Conservation (phyloP, 1,139 yeast species). For the Ashbya aceris region DNA sequence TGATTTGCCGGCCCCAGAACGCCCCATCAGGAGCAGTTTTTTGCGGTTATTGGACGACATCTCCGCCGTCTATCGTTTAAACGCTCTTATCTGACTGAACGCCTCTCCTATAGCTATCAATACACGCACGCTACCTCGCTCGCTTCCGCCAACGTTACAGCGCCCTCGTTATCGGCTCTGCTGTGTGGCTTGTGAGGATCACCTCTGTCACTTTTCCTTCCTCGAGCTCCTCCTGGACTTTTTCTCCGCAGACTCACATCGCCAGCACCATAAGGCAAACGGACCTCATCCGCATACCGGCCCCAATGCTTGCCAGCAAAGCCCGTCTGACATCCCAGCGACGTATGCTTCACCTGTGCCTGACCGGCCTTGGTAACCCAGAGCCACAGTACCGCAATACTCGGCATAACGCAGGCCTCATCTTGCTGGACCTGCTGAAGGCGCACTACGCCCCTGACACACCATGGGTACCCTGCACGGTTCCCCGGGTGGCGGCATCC, state of each 20-base stretch:
- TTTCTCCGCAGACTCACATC: too few species aligned
- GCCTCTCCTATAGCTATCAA: too few species aligned
- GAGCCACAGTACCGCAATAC: slow-evolving; percentile 51
- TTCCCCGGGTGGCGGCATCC: slow-evolving; percentile 6
- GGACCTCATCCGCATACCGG: neutral
- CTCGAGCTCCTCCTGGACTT: too few species aligned
- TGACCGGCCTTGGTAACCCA: slow-evolving; percentile 75
- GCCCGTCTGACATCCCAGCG: neutral
- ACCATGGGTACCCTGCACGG: slow-evolving; percentile 8
- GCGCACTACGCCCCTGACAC: slow-evolving; percentile 15
- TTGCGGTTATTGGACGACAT: slow-evolving; percentile 26
- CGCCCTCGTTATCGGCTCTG: too few species aligned
- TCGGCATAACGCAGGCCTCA: slow-evolving; percentile 64
- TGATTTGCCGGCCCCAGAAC: slow-evolving; percentile 95
- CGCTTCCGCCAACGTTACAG: too few species aligned
- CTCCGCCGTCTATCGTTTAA: neutral
- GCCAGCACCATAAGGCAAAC: neutral
- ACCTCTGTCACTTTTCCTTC: too few species aligned
- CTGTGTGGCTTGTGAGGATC: too few species aligned
- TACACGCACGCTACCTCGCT: too few species aligned
- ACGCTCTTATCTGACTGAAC: too few species aligned
- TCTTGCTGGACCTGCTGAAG: slow-evolving; percentile 18
- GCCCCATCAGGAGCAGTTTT: slow-evolving; percentile 48
- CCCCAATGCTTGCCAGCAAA: neutral
- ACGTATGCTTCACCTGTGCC: slow-evolving; percentile 12